phyloP scores from a whole-genome alignment of 164 flowering plant genomes.

The Sedum album region DNA sequence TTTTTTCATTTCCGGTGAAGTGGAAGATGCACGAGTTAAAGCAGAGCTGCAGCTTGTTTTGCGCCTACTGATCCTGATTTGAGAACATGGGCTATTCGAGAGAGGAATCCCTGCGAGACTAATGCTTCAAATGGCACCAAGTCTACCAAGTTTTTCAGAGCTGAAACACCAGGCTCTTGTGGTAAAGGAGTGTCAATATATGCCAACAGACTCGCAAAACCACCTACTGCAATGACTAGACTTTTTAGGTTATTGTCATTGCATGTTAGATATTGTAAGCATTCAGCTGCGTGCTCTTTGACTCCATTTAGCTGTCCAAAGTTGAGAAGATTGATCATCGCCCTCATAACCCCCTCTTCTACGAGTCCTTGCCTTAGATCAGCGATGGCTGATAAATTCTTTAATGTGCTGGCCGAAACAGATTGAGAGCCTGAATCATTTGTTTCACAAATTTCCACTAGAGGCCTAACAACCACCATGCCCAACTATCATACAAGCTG shows the following conservation, averaged over 20 bases:
- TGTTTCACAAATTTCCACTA: conserved; percentile 59
- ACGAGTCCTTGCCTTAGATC: conserved; percentile 61
- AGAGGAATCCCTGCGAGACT: conserved; percentile 44
- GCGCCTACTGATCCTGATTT: conserved; percentile 73
- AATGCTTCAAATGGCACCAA: conserved; percentile 39
- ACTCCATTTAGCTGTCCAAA: conserved; percentile 61
- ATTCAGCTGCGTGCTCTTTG: conserved; percentile 80
- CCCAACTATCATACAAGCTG: conserved; percentile 80
- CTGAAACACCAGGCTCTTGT: conserved; percentile 82
- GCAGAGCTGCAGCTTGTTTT: conserved; percentile 67
- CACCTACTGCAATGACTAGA: conserved; percentile 43
- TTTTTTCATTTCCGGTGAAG: conserved; percentile 49
- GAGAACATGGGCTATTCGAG: conserved; percentile 65
- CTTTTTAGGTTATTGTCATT: conserved; percentile 39
- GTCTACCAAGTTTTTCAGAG: conserved; percentile 65
- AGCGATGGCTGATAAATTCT: conserved; percentile 67
- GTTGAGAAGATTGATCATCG: conserved; percentile 64
- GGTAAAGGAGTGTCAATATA: conserved; percentile 74
- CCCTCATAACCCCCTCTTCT: conserved; percentile 68
- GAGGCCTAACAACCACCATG: conserved; percentile 76
- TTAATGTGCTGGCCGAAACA: conserved; percentile 65
- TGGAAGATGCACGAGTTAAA: conserved; percentile 47
- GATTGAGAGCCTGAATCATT: conserved; percentile 76
- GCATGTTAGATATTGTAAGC: conserved; percentile 72
- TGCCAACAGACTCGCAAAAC: conserved; percentile 49